phyloP scores from a whole-genome alignment of 2,329 filamentous ascomycete species.

The Epichloe glyceriae region DNA sequence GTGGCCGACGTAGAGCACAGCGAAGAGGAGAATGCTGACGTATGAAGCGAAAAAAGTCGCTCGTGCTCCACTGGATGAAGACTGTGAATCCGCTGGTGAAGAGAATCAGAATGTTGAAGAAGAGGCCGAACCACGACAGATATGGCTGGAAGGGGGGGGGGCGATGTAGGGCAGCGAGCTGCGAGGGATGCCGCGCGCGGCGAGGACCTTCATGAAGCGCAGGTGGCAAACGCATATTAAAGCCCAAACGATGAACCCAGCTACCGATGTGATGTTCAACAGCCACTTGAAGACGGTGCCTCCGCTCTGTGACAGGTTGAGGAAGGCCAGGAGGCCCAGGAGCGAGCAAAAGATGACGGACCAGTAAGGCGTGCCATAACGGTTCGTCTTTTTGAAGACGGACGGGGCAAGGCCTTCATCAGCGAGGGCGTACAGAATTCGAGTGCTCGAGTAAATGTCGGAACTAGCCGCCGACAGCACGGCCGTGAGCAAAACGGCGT shows the following conservation, averaged over 20 bases:
- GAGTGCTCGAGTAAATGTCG: conserved; percentile 60
- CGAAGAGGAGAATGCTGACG: conserved; percentile 50
- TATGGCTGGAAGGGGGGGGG: conserved; percentile 48
- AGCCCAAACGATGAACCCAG: conserved; percentile 58
- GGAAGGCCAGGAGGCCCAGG: conserved; percentile 52
- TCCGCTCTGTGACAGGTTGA: conserved; percentile 49
- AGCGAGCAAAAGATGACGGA: conserved; percentile 41
- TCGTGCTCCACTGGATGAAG: conserved; percentile 50
- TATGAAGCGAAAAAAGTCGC: conserved; percentile 54
- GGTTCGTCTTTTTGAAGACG: conserved; percentile 46
- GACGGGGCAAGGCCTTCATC: conserved; percentile 49
- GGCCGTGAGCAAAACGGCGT: conserved; percentile 63
- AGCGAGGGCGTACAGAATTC: conserved; percentile 54
- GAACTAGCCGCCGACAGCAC: conserved; percentile 70
- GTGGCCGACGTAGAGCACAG: conserved; percentile 46
- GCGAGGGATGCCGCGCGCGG: conserved; percentile 42
- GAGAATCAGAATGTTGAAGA: conserved; percentile 51
- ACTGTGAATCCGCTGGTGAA: conserved; percentile 57
- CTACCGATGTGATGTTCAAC: conserved; percentile 55
- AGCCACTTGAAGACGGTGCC: conserved; percentile 58
- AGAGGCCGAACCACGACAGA: conserved; percentile 51
- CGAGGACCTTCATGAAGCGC: conserved; percentile 49
- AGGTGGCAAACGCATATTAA: conserved; percentile 53
- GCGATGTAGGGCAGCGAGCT: conserved; percentile 47
- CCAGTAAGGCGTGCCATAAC: conserved; percentile 47